phyloP scores from a whole-genome alignment of 306 rosid genomes.

The Cicer bijugum region DNA sequence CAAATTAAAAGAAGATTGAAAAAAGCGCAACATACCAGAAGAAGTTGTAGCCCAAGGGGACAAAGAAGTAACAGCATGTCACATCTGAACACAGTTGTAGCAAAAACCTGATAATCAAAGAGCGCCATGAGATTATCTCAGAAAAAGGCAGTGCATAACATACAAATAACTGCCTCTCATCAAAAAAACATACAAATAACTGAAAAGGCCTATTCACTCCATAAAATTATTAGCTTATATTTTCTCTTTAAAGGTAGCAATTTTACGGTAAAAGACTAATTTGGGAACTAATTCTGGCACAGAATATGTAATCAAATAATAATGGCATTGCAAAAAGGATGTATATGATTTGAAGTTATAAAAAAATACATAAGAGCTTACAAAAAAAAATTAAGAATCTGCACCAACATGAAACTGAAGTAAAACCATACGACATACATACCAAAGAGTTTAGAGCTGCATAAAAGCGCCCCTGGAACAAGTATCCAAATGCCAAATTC shows the following conservation, averaged over 20 bases:
- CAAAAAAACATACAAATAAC: neutral
- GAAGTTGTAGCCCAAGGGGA: conserved; percentile 77
- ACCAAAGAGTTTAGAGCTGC: conserved; percentile 82
- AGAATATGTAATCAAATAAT: conserved; percentile 22
- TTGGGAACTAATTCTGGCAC: conserved; percentile 5
- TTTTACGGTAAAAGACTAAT: conserved; percentile 9
- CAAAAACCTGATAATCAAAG: conserved; percentile 72
- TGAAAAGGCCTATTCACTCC: neutral
- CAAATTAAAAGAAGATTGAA: conserved; percentile 11
- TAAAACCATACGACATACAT: conserved; percentile 41
- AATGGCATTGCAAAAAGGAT: conserved; percentile 27
- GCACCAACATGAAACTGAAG: conserved; percentile 33
- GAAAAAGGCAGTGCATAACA: conserved; percentile 18
- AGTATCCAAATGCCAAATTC: conserved; percentile 85
- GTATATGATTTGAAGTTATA: neutral
- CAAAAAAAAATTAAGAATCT: neutral
- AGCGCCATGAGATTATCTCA: conserved; percentile 36
- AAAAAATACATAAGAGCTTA: neutral
- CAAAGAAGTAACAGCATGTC: conserved; percentile 83
- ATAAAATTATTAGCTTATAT: neutral
- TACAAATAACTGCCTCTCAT: neutral
- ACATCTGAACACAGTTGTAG: conserved; percentile 83
- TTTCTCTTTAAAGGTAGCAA: conserved; percentile 11
- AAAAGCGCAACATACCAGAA: conserved; percentile 64
- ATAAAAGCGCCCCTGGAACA: conserved; percentile 72